A percentile compares a stretch with the other conserved stretches of the same genome.
Evolutionary conservation across 768 basidiomycete genomes (phyloP).

Genomic region (Suillus hirtellus): DNA sequence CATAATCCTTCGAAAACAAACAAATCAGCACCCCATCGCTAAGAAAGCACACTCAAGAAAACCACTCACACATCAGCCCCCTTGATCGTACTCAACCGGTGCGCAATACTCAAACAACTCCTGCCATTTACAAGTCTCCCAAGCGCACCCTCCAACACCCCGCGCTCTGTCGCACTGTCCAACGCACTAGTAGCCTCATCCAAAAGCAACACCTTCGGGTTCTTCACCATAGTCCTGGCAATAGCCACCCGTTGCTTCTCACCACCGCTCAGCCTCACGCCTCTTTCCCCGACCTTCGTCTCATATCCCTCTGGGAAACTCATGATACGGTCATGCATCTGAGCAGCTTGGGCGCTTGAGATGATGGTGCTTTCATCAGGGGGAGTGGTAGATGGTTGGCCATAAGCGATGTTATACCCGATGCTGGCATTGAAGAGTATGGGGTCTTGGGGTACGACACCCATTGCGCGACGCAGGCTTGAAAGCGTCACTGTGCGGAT

Average conservation of each 20-base stretch:
- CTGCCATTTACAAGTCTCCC: conserved; percentile 17
- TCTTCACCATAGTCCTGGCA: conserved; percentile 83
- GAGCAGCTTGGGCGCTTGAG: conserved; percentile 75
- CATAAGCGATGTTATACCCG: conserved; percentile 70
- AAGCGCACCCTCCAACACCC: conserved; percentile 67
- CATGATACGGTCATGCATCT: conserved; percentile 85
- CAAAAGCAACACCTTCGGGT: conserved; percentile 78
- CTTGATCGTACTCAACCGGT: conserved; percentile 47
- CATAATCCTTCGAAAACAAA: conserved; percentile 59
- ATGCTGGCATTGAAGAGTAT: conserved; percentile 74
- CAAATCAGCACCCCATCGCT: background rate
- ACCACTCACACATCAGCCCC: conserved; percentile 56
- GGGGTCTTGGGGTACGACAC: conserved; percentile 70
- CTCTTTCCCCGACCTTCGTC: conserved; percentile 89
- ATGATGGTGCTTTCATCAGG: conserved; percentile 65
- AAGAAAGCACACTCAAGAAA: background rate
- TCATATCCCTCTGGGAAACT: conserved; percentile 84
- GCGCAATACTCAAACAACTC: conserved; percentile 31
- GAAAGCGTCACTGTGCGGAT: conserved; percentile 85
- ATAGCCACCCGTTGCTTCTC: conserved; percentile 91
- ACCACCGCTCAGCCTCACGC: conserved; percentile 81
- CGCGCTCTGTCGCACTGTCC: conserved; percentile 88
- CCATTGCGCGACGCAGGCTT: conserved; percentile 77
- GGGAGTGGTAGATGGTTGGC: conserved; percentile 52
- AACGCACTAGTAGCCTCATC: conserved; percentile 82